A percentile compares a stretch with the other conserved stretches of the same genome.
These are phyloP conservation scores for Barnettozyma siamensis DNA, from an alignment of 805 yeast genomes.

Conservation along the genomic window DNA sequence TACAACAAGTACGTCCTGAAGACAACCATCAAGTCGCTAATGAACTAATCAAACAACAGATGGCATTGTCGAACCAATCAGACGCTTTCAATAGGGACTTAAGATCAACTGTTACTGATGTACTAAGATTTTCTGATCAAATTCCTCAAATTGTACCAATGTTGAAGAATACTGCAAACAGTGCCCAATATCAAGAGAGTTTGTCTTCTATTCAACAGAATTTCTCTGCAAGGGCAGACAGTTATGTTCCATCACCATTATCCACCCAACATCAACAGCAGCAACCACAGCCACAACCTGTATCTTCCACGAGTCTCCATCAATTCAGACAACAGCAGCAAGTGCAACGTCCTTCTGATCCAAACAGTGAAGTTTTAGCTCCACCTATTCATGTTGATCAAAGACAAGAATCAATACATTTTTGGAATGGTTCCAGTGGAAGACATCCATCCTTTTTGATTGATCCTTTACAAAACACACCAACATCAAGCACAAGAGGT, in stretches of 20 bases:
- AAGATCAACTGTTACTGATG: conserved; percentile 19
- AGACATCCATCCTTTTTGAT: conserved; percentile 25
- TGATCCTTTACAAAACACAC: conserved; percentile 21
- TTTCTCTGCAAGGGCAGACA: conserved; percentile 18
- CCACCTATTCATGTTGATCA: conserved; percentile 11
- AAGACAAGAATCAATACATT: conserved; percentile 20
- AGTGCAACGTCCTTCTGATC: neutral
- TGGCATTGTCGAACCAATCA: conserved; percentile 11
- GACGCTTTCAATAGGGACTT: conserved; percentile 18
- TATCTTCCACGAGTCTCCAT: neutral
- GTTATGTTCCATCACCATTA: conserved; percentile 7
- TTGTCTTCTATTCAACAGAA: conserved; percentile 15
- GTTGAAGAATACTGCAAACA: conserved; percentile 6
- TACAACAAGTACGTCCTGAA: neutral
- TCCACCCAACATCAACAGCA: neutral
- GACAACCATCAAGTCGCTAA: conserved; percentile 8
- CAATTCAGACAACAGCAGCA: neutral
- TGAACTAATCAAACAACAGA: conserved; percentile 18
- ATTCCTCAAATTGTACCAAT: conserved; percentile 24
- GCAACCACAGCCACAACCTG: conserved; percentile 2
- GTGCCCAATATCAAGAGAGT: conserved; percentile 11
- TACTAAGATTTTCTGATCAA: conserved; percentile 19
- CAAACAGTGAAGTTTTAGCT: too few relatives aligned
- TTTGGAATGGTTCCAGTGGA: conserved; percentile 21
- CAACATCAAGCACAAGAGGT: conserved; percentile 1